Base-by-base conservation (phyloP, 148 eudicot species). In the Fagopyrum esculentum region DNA sequence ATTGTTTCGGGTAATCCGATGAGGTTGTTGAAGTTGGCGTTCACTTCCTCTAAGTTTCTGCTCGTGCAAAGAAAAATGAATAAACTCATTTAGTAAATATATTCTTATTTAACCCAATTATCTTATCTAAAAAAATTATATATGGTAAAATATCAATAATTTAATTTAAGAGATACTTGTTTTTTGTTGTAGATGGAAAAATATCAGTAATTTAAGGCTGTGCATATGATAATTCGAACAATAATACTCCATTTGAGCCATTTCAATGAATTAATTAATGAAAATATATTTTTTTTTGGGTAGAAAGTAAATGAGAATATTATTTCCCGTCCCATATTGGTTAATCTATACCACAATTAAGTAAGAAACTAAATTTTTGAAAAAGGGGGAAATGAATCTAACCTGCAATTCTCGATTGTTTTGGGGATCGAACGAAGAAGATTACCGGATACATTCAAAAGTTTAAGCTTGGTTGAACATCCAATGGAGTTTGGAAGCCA, bases 381-480 rank as follows among this genome's bases (percentile, higher is more conserved):
- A 59, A 59, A 2, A 8, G 66, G 40, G n/a, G 40, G 40, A 22
- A 4, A 59, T 59, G 3, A 54, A 54, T 13, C 17, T 54, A 4
- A 90, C 96, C 89, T 91, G 96, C 96, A 91, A 71, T 89, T 85
- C 76, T 89, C 91, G 17, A 91, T 83, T 45, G 90, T 82, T 75
- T 76, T 88, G 0, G 97, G 93, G 70, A 91, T 86, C 19, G 85
- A 79, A 11, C 55, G 75, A 45, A 91, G 84, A 78, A 83, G 89
- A 79, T 91, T 91, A 69, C 91, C 97, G 0, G 97, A 87, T 11
- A 91, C 86, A 75, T 91, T 89, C 26, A 91, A 78, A 72, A 77
- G 26, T 83, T 87, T 89, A 30, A 91, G 89, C 79, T 87, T 91
- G 4, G 91, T 82, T 74, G 87, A 85, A 78, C 97, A 91, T 0